Evolutionary conservation across 208 protist genomes (phyloP).

Genomic region (Porcisia hertigi): DNA sequence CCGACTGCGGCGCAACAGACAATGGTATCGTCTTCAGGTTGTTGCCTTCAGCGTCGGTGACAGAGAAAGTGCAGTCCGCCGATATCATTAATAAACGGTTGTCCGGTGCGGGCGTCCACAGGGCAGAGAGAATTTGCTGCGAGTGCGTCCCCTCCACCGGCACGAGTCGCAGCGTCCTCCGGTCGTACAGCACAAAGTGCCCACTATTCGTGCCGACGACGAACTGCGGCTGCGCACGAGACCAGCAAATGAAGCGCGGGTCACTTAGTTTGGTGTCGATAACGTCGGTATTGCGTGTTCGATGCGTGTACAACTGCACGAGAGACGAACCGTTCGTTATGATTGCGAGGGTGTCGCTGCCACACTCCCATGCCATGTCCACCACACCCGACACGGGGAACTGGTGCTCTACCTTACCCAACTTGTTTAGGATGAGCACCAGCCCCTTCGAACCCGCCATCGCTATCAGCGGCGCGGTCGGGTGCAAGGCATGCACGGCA

Average conservation of each 20-base stretch:
- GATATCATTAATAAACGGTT: constrained; percentile 84
- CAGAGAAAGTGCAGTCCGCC: constrained; percentile 88
- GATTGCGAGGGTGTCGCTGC: constrained; percentile 87
- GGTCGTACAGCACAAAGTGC: constrained; percentile 93
- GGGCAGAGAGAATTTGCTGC: constrained; percentile 85
- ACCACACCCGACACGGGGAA: constrained; percentile 69
- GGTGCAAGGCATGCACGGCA: constrained; percentile 79
- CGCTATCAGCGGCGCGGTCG: constrained; percentile 66
- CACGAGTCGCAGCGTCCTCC: constrained; percentile 87
- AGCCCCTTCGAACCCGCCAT: constrained; percentile 75
- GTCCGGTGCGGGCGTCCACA: constrained; percentile 72
- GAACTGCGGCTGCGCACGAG: constrained; percentile 65
- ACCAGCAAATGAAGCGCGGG: constrained; percentile 91
- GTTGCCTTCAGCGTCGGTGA: constrained; percentile 84
- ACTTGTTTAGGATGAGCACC: constrained; percentile 76
- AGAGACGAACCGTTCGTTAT: constrained; percentile 63
- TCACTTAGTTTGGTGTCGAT: constrained; percentile 92
- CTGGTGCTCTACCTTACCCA: constrained; percentile 80
- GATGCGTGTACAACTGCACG: constrained; percentile 85
- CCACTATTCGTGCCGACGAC: constrained; percentile 92
- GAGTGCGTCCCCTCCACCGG: constrained; percentile 89
- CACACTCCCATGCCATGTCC: constrained; percentile 90
- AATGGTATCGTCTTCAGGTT: constrained; percentile 59
- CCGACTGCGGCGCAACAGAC: constrained; percentile 38
- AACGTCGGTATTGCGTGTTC: constrained; percentile 56